Base-by-base conservation (phyloP, 495 filamentous ascomycete species). In the Talaromyces adpressus region DNA sequence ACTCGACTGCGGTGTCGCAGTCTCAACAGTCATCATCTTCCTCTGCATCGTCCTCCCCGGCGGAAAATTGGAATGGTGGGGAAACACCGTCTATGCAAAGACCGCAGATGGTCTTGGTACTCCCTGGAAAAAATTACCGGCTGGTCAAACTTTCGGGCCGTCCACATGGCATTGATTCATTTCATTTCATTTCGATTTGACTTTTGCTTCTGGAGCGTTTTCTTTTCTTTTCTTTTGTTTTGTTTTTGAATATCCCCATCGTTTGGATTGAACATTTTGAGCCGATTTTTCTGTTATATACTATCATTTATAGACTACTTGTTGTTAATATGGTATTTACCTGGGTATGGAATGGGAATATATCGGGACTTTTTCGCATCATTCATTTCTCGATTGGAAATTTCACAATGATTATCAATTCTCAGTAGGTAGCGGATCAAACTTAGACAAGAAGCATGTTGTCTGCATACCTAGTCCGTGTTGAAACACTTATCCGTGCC, bases 31-130 rank as follows among this genome's bases (percentile, higher is more conserved):
- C 58, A 75, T 86, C 47, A 85, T 89, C 56, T 87, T 87, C 71
- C 86, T 89, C 66, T 80, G 90, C 58, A 88, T 91, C 41, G 87
- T 89, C 68, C 84, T 91, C 59, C 82, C 88, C 0, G 82, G 81
- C 4, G 74, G 74, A 2, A 72, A 79, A 47, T 78, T 88, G 34
- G 74, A 73, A 39, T 92, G 89, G 89, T 91, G 84, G 75, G 89
- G 89, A 0, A 90, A 90, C 68, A 79, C 74, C 7, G 80, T 81
- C 6, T 78, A 73, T 39, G 68, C 63, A 20, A 68, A 76, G 25
- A 84, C 81, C 20, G 76, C 77, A 30, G 82, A 84, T 67, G 77
- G 75, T 5, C 62, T 68, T 61, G 81, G 78, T 23, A 78, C 75
- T 7, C 80, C 81, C 1, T 74, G 76, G 53, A 72, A 69, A 67